Base-by-base conservation (phyloP, 805 yeast genomes). In the Candida alai region DNA sequence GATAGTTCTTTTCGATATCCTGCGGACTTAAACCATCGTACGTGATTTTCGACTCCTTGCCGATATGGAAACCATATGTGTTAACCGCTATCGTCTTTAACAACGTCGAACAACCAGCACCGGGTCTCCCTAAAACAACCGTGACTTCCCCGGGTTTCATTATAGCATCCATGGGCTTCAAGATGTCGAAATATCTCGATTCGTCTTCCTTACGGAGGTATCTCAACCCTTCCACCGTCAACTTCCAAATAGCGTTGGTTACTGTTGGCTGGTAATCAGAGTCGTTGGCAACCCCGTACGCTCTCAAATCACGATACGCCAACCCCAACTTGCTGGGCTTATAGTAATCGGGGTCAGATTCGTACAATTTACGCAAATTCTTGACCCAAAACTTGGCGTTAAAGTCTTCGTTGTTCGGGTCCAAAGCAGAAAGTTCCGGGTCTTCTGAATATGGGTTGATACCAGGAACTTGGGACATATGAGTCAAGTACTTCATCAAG, bases 331-430 rank as follows among this genome's bases (percentile, higher is more conserved):
- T 62, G 19, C 78, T 64, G 14, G 80, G 83, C 49, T 73, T 77
- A 51, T 74, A 80, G 56, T 75, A 76, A 16, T 79, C 84, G 0
- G 76, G 74, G 45, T 81, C 83, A 2, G 68, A 49, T 22, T 65
- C 67, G 43, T 60, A 54, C 39, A 80, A 49, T 40, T 73, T 74
- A 39, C 78, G 64, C 60, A 78, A 54, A 46, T 80, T 80, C 49
- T 76, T 76, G 36, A 80, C 78, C 88, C 88, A 80, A 36, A 70
- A 73, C 47, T 70, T 74, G 34, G 83, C 68, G 44, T 72, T 70
- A 51, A 80, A 80, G 5, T 69, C 49, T n/a, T 73, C 80, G 33
- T 73, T 63, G 15, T 65, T 61, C 1, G 88, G 88, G 48, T 81
- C 76, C 45, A 81, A 60, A 33, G 62, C 47, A n/a, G 73, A 66